phyloP scores from a whole-genome alignment of 1,284 basidiomycete genomes.

The Volvariella volvacea region DNA sequence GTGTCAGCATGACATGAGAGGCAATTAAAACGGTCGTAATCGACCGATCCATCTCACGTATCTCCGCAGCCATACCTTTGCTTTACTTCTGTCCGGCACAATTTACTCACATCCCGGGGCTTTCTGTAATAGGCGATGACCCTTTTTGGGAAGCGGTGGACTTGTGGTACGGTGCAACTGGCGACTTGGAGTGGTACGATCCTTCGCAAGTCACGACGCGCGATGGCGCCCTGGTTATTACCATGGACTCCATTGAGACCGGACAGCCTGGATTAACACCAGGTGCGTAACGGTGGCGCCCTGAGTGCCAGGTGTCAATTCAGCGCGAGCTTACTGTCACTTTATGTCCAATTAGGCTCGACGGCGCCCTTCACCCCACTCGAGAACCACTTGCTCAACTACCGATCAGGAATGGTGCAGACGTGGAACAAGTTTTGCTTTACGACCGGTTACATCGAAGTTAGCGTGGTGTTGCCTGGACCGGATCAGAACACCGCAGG shows the following conservation, averaged over 20 bases:
- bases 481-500: conserved; percentile 32
- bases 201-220: conserved; percentile 69
- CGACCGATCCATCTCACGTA: too few species aligned
- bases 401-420: conserved; percentile 62
- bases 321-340: background rate
- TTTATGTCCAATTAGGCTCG: conserved; percentile 20
- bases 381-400: conserved; percentile 58
- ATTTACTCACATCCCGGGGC: background rate
- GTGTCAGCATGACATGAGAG: too few species aligned
- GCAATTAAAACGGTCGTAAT: too few species aligned
- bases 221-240: conserved; percentile 68
- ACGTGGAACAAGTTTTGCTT: conserved; percentile 89
- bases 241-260: conserved; percentile 48
- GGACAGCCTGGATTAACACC: conserved; percentile 20
- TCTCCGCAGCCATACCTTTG: background rate
- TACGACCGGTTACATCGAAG: conserved; percentile 55
- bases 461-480: conserved; percentile 36
- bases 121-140: conserved; percentile 39
- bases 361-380: conserved; percentile 34
- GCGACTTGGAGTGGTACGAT: conserved; percentile 74
- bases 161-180: conserved; percentile 60
- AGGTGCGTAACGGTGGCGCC: conserved; percentile 14
- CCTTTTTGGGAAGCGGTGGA: conserved; percentile 69
- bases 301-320: background rate
- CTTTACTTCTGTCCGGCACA: conserved; percentile 1